Evolutionary conservation across 2,329 filamentous ascomycete genomes (phyloP).

Genomic region (Allantophomopsis lycopodina): DNA sequence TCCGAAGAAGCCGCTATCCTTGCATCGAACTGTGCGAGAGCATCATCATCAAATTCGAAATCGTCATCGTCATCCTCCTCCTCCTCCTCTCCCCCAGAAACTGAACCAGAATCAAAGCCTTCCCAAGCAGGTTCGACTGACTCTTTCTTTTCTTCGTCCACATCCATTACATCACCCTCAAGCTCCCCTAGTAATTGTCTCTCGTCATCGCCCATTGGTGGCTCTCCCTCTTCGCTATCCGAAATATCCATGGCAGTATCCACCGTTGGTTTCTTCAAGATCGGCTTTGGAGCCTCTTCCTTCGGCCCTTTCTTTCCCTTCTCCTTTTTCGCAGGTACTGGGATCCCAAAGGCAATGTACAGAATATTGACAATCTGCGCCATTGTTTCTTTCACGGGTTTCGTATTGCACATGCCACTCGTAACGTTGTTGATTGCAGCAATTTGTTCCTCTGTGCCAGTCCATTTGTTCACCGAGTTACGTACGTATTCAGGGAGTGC

Average conservation of each 20-base stretch:
- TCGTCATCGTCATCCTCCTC: constrained; percentile 16
- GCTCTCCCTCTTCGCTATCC: neutral
- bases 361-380: constrained; percentile 19
- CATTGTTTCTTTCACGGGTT: constrained; percentile 33
- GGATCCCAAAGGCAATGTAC: constrained; percentile 15
- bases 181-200: neutral
- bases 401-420: constrained; percentile 37
- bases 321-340: constrained; percentile 9
- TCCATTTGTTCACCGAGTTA: constrained; percentile 15
- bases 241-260: too few species aligned
- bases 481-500: constrained; percentile 23
- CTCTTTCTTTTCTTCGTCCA: constrained; percentile 2
- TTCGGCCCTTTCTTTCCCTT: constrained; percentile 6
- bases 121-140: constrained; percentile 9
- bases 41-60: constrained; percentile 6
- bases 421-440: constrained; percentile 32
- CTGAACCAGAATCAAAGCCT: constrained; percentile 7
- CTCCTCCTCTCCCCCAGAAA: constrained; percentile 18
- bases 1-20: constrained; percentile 5
- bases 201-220: neutral
- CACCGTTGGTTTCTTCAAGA: constrained; percentile 3
- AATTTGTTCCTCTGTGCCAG: constrained; percentile 12
- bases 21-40: constrained; percentile 1
- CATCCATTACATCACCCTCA: neutral
- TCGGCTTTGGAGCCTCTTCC: constrained; percentile 5